These are phyloP conservation scores for Glutinoglossum americanum DNA, from an alignment of 495 filamentous ascomycete species.

Conservation along the genomic window DNA sequence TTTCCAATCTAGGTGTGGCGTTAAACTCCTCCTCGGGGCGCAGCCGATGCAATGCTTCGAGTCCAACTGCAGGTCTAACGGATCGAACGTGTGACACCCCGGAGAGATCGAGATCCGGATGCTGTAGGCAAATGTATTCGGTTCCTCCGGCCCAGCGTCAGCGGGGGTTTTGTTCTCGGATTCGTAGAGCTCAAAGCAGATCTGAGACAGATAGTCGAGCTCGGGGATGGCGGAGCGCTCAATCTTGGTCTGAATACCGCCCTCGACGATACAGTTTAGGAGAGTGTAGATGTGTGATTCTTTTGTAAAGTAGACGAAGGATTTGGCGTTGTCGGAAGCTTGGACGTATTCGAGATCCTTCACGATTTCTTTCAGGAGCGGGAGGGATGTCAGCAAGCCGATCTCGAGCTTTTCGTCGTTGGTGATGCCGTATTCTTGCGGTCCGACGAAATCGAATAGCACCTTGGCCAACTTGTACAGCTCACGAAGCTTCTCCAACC, in stretches of 20 bases:
- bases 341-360: conserved; percentile 94
- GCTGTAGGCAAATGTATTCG: conserved; percentile 62
- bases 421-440: conserved; percentile 91
- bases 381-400: conserved; percentile 78
- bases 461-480: conserved; percentile 85
- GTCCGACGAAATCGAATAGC: conserved; percentile 93
- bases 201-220: conserved; percentile 91
- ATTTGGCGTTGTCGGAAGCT: conserved; percentile 77
- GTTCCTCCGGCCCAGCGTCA: conserved; percentile 23
- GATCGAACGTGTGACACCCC: conserved; percentile 88
- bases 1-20: conserved; percentile 88
- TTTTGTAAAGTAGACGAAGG: conserved; percentile 97
- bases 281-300: conserved; percentile 97
- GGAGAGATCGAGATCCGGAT: conserved; percentile 92
- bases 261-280: conserved; percentile 92
- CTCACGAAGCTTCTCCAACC: conserved; percentile 73
- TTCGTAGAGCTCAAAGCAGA: conserved; percentile 95
- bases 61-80: conserved; percentile 85
- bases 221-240: conserved; percentile 84
- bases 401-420: conserved; percentile 94
- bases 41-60: conserved; percentile 87
- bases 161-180: conserved; percentile 45
- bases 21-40: conserved; percentile 69
- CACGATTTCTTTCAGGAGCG: conserved; percentile 86
- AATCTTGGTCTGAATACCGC: conserved; percentile 83